These are phyloP conservation scores for Helminthosporium solani DNA, from an alignment of 2,329 filamentous ascomycete species.

Conservation along the genomic window DNA sequence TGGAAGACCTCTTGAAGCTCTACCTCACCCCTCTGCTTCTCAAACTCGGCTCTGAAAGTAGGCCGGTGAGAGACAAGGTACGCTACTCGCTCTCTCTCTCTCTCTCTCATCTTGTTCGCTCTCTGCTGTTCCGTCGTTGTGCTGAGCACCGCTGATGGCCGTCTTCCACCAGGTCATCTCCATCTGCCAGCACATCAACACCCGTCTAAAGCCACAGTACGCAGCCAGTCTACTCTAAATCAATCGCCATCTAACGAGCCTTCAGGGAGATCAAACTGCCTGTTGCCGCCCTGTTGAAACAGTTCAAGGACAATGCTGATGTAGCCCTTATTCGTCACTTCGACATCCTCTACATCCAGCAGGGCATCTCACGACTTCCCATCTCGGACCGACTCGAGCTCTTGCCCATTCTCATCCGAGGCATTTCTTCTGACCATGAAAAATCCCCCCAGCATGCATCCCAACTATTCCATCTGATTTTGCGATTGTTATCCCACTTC, in stretches of 20 bases:
- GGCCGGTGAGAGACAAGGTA: constrained; percentile 76
- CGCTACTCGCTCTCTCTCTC: no score
- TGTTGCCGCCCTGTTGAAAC: constrained; percentile 78
- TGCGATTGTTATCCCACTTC: constrained; percentile 72
- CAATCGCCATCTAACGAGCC: constrained; percentile 12
- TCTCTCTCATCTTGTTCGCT: not conserved
- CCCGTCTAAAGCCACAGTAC: constrained; percentile 58
- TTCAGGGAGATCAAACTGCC: constrained; percentile 69
- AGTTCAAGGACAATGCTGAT: constrained; percentile 75
- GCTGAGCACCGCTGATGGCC: constrained; percentile 34
- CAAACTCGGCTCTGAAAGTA: constrained; percentile 80
- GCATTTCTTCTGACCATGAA: constrained; percentile 61
- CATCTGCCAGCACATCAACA: constrained; percentile 71
- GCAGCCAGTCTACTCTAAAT: constrained; percentile 13
- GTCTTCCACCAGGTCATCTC: constrained; percentile 56
- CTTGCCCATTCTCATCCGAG: constrained; percentile 68
- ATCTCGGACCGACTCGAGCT: constrained; percentile 67
- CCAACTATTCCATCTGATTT: constrained; percentile 77
- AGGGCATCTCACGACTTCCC: constrained; percentile 67
- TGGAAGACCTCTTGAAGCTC: constrained; percentile 73
- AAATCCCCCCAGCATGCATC: constrained; percentile 58
- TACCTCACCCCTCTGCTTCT: constrained; percentile 81
- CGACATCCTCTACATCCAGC: constrained; percentile 85
- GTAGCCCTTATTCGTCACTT: constrained; percentile 80
- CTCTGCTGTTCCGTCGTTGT: constrained; percentile 1